Conservation (phyloP, 257 asterid species). For the Gardenia jasminoides region DNA sequence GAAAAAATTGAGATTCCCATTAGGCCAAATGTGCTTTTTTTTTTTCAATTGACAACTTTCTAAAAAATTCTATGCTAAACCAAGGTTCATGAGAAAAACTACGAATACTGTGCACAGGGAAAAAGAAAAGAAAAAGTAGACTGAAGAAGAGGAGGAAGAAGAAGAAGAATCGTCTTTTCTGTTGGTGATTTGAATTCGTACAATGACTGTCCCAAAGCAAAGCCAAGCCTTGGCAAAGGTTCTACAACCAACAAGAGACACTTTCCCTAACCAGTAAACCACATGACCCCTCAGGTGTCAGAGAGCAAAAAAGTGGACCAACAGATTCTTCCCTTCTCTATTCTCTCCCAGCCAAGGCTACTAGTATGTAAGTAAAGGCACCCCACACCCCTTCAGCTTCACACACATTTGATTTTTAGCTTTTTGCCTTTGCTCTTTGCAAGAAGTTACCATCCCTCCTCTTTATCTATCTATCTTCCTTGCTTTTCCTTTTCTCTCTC, state of each 20-base stretch:
- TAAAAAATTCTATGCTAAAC: slow-evolving; percentile 13
- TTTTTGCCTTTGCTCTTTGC: slow-evolving; percentile 70
- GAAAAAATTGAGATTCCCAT: slow-evolving; percentile 4
- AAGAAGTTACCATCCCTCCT: slow-evolving; percentile 66
- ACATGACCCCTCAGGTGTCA: slow-evolving; percentile 53
- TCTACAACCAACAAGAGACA: slow-evolving; percentile 28
- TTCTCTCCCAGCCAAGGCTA: not conserved
- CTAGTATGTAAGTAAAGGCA: no score
- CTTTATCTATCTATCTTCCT: slow-evolving; percentile 42
- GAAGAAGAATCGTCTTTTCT: slow-evolving; percentile 52
- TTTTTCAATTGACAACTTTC: slow-evolving; percentile 17
- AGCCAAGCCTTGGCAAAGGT: slow-evolving; percentile 23
- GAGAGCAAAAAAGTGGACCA: slow-evolving; percentile 21
- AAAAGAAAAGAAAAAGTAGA: slow-evolving; percentile 30
- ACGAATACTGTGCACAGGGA: slow-evolving; percentile 30
- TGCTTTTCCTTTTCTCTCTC: slow-evolving; percentile 40
- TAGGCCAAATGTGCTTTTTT: slow-evolving; percentile 14
- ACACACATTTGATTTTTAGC: slow-evolving; percentile 31
- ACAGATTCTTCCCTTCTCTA: slow-evolving; percentile 48
- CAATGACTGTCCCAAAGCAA: slow-evolving; percentile 24
- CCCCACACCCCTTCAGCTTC: not conserved
- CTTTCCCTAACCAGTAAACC: slow-evolving; percentile 36
- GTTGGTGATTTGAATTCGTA: slow-evolving; percentile 25
- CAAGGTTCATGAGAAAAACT: slow-evolving; percentile 45
- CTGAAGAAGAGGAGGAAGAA: slow-evolving; percentile 19